phyloP scores from a whole-genome alignment of 73 alveolate genomes.

The Breviolum minutum region DNA sequence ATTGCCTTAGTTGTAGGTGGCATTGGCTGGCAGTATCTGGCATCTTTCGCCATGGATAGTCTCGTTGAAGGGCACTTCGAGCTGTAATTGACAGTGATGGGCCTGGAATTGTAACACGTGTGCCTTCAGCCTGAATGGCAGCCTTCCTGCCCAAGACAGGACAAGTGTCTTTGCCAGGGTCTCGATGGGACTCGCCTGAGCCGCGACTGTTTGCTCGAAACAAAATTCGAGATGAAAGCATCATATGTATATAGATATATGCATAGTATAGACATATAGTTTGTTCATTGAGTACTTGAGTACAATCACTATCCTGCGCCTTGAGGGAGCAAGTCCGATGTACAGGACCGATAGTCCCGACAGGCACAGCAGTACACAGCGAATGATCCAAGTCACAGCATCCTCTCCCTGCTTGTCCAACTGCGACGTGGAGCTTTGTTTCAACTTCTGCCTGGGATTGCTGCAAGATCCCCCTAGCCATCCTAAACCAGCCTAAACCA shows the following conservation, averaged over 20 bases:
- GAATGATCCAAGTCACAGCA: neutral
- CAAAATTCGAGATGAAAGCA: neutral
- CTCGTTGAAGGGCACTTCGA: too few relatives aligned
- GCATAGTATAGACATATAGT: too few relatives aligned
- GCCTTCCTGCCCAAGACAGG: neutral
- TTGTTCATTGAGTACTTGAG: too few relatives aligned
- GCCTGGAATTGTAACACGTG: neutral
- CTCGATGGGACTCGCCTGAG: constrained; percentile 8
- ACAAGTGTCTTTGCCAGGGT: neutral
- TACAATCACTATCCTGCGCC: too few relatives aligned
- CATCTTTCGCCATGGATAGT: neutral
- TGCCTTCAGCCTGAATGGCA: neutral
- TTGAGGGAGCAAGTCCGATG: neutral
- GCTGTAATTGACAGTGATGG: too few relatives aligned
- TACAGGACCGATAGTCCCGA: too few relatives aligned
- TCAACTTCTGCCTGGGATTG: neutral
- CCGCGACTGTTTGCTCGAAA: neutral
- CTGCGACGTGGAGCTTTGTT: neutral
- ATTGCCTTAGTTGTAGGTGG: neutral
- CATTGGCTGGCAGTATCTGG: neutral
- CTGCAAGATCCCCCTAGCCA: too few relatives aligned
- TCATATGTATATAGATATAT: neutral
- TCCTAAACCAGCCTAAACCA: too few relatives aligned
- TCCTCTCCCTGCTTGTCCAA: constrained; percentile 4
- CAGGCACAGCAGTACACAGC: too few relatives aligned